Base-by-base conservation (phyloP, 768 basidiomycete species). In the Russula vinacea region DNA sequence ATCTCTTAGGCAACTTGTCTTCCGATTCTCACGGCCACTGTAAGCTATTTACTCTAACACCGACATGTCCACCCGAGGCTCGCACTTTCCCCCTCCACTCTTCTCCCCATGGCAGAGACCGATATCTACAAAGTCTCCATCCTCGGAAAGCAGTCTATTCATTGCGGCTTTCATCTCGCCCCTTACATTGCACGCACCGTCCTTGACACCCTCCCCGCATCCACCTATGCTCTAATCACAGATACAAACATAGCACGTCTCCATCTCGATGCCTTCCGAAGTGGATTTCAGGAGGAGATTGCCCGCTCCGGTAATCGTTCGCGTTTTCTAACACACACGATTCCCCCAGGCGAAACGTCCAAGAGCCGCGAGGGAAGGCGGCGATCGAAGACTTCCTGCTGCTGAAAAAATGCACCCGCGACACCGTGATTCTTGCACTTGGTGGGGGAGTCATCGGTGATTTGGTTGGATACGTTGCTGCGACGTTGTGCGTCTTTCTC, bases 371-470 rank as follows among this genome's bases (percentile, higher is more conserved):
- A 90, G 68, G 92, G 92, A 60, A 98, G 75, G 96, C 93, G 2
- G 81, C 86, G 63, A 88, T 98, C 69, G 96, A 98, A 73, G 96
- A 99, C 76, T 98, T 88, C 76, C 78, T 99, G 51, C 79, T 98
- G 61, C 79, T 87, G 19, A 85, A 95, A 70, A 85, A 84, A 74
- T 97, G 94, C 73, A 97, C 95, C 2, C 79, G 97, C 63, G 95
- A 96, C 74, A 94, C 90, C 3, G 92, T 99, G 66, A 80, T 98
- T 61, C 77, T 99, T 59, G 96, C 95, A 0, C 82, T 99, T 26
- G 97, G 97, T 37, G 96, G 97, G 39, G 97, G 97, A 33, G 97
- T 99, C 60, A 92, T 99, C 64, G 97, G 97, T 14, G 96, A 99
- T 77, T 80, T 98, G 24, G 88, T 94, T 62, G 97, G 97, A 37